Evolutionary conservation across 202 grass and related monocot genomes (phyloP).

Genomic region (Panicum virgatum): DNA sequence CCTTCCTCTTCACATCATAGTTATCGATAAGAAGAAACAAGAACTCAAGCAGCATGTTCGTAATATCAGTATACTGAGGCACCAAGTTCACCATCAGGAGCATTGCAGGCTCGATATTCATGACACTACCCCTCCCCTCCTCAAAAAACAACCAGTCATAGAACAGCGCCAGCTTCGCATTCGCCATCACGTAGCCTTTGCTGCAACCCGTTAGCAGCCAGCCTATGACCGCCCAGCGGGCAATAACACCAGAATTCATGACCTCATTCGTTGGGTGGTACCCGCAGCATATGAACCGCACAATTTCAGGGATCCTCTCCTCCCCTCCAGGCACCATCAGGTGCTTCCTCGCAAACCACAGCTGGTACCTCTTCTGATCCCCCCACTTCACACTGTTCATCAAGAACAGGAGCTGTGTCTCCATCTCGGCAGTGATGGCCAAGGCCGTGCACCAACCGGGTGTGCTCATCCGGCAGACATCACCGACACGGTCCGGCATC

Average conservation of each 20-base stretch:
- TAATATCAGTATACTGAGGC: constrained; percentile 80
- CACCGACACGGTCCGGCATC: neutral
- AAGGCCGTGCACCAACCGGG: constrained; percentile 45
- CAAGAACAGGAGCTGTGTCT: constrained; percentile 74
- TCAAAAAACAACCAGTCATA: constrained; percentile 93
- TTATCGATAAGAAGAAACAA: constrained; percentile 90
- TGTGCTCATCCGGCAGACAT: constrained; percentile 43
- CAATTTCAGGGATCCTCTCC: constrained; percentile 68
- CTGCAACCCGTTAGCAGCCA: constrained; percentile 78
- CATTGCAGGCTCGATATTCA: constrained; percentile 95
- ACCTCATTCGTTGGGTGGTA: constrained; percentile 67
- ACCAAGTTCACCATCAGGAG: constrained; percentile 87
- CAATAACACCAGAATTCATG: constrained; percentile 71
- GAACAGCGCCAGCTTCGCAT: constrained; percentile 81
- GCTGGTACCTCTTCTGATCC: constrained; percentile 74
- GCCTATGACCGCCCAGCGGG: constrained; percentile 79
- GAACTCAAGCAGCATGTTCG: constrained; percentile 81
- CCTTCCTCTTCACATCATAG: constrained; percentile 73
- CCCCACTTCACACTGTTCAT: constrained; percentile 87
- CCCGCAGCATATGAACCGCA: constrained; percentile 78
- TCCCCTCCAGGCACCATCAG: constrained; percentile 67
- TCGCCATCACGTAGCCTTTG: constrained; percentile 70
- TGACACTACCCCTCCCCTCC: constrained; percentile 56
- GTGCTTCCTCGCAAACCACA: constrained; percentile 81
- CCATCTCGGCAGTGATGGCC: constrained; percentile 70